Percentiles rank a stretch among this genome's conserved stretches.
Evolutionary conservation across 1,139 yeast species (phyloP).

Genomic region (Tardiomyces digboiensis): DNA sequence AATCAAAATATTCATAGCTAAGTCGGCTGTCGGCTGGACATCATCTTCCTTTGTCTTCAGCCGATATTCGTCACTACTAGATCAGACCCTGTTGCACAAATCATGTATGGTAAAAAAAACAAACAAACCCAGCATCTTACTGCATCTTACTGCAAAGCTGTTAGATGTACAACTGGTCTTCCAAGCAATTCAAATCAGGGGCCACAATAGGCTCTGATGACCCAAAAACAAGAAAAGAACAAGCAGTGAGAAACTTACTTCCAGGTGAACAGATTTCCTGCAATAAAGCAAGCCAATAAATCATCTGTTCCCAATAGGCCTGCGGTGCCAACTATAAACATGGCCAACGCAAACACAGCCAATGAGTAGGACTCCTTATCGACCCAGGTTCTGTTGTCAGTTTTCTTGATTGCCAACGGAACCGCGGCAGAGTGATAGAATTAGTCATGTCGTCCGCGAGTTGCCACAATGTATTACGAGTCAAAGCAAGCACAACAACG

Average conservation of each 20-base stretch:
- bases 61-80: slow-evolving; percentile 24
- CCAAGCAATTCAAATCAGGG: too few species aligned
- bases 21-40: slow-evolving; percentile 24
- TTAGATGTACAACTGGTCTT: too few species aligned
- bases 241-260: slow-evolving; percentile 65
- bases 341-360: slow-evolving; percentile 54
- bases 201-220: too few species aligned
- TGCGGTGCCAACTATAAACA: slow-evolving; percentile 90
- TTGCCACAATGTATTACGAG: too few species aligned
- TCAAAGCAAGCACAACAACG: too few species aligned
- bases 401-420: neutral
- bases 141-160: too few species aligned
- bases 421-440: neutral
- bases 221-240: slow-evolving; percentile 12
- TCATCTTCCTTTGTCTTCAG: slow-evolving; percentile 22
- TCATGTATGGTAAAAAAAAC: too few species aligned
- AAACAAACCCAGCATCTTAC: too few species aligned
- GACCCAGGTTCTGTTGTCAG: slow-evolving; percentile 10
- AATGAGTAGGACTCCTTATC: slow-evolving; percentile 21
- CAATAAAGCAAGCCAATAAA: slow-evolving; percentile 84
- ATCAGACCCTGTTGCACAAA: neutral
- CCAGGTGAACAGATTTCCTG: slow-evolving; percentile 89
- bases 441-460: too few species aligned
- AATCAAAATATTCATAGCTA: slow-evolving; percentile 57
- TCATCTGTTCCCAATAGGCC: slow-evolving; percentile 91